Base-by-base conservation (phyloP, 805 yeast genomes). In the Candida tibetensis region DNA sequence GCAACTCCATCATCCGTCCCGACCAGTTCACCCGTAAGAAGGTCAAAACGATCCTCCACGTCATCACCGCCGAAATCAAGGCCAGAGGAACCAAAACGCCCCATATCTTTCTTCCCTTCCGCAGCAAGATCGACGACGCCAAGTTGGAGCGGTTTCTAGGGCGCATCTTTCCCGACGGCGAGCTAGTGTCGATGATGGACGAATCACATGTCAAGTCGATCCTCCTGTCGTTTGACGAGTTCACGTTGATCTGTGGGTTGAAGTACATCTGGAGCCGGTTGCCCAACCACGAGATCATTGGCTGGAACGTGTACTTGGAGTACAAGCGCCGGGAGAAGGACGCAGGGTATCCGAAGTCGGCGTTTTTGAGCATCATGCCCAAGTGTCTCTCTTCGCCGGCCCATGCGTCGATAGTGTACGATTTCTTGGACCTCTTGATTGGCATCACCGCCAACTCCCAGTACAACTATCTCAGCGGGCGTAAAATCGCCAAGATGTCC, bases 191-290 rank as follows among this genome's bases (percentile, higher is more conserved):
- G 17, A 34, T 48, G 19, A 40, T 34, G 3, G 68, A 70, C 5
- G 71, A 71, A 19, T 61, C 62, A 4, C 52, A 47, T 1, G 45
- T 78, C 28, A 62, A 67, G 27, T 58, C 66, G 18, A 65, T 73
- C 2, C 67, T 85, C 4, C 57, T 69, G 33, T 52, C 65, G 34
- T 56, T 58, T 30, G 88, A 85, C 47, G 87, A 79, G 39, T 81
- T 76, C 57, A 82, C 90, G 1, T 62, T 89, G 28, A 78, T 85
- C 26, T 75, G 87, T 40, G 82, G 82, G 1, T 66, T 89, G 42
- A 88, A 87, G 55, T 89, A 85, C 62, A 68, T 87, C 32, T 89
- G 97, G 97, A 77, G 90, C 43, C 69, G 97, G 41, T 61, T 90
- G 15, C 91, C 91, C 6, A 82, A 81, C 39, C 76, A 77, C 43